Evolutionary conservation across 768 basidiomycete genomes (phyloP).

Genomic region (Infundibulicybe gibba): DNA sequence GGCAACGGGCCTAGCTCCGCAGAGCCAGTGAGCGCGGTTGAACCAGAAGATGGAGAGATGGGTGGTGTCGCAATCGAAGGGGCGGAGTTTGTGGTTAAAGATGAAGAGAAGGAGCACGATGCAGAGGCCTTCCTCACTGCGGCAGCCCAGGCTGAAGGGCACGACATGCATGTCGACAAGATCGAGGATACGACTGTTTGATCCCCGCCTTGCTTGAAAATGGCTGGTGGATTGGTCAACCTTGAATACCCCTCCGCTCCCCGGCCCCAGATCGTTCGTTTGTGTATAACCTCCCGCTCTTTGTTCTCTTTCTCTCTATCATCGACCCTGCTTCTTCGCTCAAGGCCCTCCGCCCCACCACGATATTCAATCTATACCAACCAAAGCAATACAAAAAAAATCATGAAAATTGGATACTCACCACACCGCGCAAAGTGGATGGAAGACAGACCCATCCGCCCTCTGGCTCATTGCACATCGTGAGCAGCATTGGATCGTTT

Average conservation of each 20-base stretch:
- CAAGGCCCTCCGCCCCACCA: background rate
- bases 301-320: constrained; percentile 2
- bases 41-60: constrained; percentile 29
- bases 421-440: constrained; percentile 30
- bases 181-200: constrained; percentile 15
- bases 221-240: no score
- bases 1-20: constrained; percentile 27
- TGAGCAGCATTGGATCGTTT: constrained; percentile 34
- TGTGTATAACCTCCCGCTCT: background rate
- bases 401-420: constrained; percentile 21
- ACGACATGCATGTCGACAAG: constrained; percentile 43
- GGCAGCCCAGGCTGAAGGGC: constrained; percentile 22
- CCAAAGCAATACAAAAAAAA: constrained; percentile 27
- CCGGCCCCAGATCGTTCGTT: background rate
- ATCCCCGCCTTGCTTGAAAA: background rate
- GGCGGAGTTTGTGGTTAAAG: constrained; percentile 16
- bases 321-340: background rate
- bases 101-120: constrained; percentile 16
- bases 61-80: constrained; percentile 26
- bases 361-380: background rate
- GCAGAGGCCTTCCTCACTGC: constrained; percentile 17
- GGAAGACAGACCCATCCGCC: constrained; percentile 43
- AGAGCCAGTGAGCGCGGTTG: constrained; percentile 34
- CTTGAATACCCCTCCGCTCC: constrained; percentile 1
- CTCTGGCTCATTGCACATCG: constrained; percentile 21